A percentile compares a stretch with the other conserved stretches of the same genome.
Conservation (phyloP, 208 protist genomes). For the Trypanosoma congolense region DNA sequence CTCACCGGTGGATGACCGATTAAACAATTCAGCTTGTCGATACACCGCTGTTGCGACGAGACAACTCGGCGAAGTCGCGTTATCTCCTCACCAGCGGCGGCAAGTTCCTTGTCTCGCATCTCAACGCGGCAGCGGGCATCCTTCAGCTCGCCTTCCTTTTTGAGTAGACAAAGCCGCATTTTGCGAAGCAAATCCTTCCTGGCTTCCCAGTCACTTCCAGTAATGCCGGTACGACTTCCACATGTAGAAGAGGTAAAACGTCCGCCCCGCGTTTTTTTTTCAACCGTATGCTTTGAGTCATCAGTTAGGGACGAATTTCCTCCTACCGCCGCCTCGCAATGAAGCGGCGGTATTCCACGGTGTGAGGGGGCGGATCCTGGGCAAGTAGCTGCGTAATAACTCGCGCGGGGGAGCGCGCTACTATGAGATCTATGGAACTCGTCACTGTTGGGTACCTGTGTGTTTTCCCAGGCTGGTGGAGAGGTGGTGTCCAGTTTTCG, state of each 20-base stretch:
- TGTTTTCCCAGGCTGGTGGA: constrained; percentile 15
- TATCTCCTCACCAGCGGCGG: constrained; percentile 3
- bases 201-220: not conserved
- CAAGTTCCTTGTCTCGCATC: constrained; percentile 3
- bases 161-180: constrained; percentile 14
- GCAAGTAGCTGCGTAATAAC: not conserved
- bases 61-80: constrained; percentile 12
- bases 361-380: not conserved
- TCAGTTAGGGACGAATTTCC: not conserved
- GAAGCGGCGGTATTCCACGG: not conserved
- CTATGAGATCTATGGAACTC: not conserved
- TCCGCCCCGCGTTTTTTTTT: not conserved
- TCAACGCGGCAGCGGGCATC: constrained; percentile 2
- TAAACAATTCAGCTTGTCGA: constrained; percentile 14
- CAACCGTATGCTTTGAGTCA: not conserved
- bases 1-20: not conserved
- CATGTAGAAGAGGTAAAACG: not conserved
- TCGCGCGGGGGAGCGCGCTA: not conserved
- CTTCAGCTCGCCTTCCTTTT: constrained; percentile 10
- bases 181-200: constrained; percentile 9
- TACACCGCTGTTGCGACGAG: constrained; percentile 10
- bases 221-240: not conserved
- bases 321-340: not conserved
- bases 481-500: constrained; percentile 4
- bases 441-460: not conserved